Base-by-base conservation (phyloP, 2,329 filamentous ascomycete species). In the Trichoderma afroharzianum region DNA sequence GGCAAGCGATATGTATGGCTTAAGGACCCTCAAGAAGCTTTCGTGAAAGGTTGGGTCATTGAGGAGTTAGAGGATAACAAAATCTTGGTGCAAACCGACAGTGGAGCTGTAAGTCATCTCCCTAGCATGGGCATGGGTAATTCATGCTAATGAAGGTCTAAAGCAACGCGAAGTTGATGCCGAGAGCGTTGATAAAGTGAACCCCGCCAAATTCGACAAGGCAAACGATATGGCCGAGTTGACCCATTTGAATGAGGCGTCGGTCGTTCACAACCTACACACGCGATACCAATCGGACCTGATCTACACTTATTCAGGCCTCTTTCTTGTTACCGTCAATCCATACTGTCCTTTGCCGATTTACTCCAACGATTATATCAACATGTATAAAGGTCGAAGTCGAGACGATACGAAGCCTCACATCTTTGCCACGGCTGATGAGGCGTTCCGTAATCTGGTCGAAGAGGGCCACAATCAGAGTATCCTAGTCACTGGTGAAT, bases 151-250 rank as follows among this genome's bases (percentile, higher is more conserved):
- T 72, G 12, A 18, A 9, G 2, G 36, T 36, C 28, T 76, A 32
- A 75, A 96, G 90, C 94, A 97, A 89, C 91, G 94, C 76, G 93
- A 97, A 79, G 91, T 96, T 64, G 91, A 95, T 75, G 84, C 88
- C 66, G 95, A 98, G 77, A 92, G 90, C 77, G 94, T 98, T 76
- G 97, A 99, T 86, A 98, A 98, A 83, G 97, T 99, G 85, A 99
- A 99, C 82, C 96, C 96, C 61, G 95, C 95, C 78, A 99, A 99
- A 81, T 99, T 99, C 83, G 96, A 99, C 88, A 99, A 98, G 83
- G 95, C 95, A 74, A 94, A 97, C 83, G 97, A 99, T 82, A 99
- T 99, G 96, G 96, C 97, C 28, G 96, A 99, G 81, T 88, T 99
- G 78, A 99, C 96, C 6, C 96, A 99, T 82, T 85, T 99, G 74